Evolutionary conservation across 352 stramenopile species (phyloP), one percentile per base, ranked within the genome.

Genomic region (Globisporangium nodosum): DNA sequence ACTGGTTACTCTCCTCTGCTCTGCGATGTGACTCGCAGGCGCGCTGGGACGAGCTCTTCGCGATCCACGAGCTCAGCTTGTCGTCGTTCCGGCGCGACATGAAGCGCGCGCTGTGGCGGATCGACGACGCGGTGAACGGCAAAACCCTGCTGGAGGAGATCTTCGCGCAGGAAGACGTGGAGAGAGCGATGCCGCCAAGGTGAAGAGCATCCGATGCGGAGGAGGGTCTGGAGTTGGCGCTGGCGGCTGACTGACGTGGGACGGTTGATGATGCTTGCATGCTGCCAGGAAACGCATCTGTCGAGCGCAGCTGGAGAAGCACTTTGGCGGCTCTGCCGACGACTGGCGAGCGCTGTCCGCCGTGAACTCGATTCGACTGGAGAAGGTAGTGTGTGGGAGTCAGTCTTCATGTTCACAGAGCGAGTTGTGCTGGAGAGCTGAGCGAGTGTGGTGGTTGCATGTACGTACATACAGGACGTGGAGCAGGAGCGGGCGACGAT

Each of bases 51-150:
- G 66, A 60, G 2, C 71, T 93, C 52, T 71, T 71, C 20, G 50
- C 66, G 6, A 33, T 63, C 30, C 65, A 90, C 54, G 66, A 55
- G 35, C 52, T 91, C 11, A 61, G 74, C 6, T 64, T 76, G 11
- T 60, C 58, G 15, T 40, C 68, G 21, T 93, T 93, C 52, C 70
- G 78, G 3, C 75, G 83, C n/a, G 81, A 93, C 52, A 81, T 89
- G 71, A 82, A 81, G 61, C 77, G 81, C 21, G 68, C 73, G 24
- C 54, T 93, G 49, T 69, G 57, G 21, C 48, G 64, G 48, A 74
- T 93, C 0, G 79, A 91, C 58, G 64, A 71, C 2, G 56, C 65
- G 20, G 66, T 71, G 8, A 64, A 89, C 52, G 83, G 83, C 0
- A 56, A 68, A 11, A 87, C 79, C 11, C 60, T 74, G 45, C 78